A percentile compares a stretch with the other conserved stretches of the same genome.
Evolutionary conservation across 768 basidiomycete species (phyloP).

Genomic region (Termitomyces eurrhizus): DNA sequence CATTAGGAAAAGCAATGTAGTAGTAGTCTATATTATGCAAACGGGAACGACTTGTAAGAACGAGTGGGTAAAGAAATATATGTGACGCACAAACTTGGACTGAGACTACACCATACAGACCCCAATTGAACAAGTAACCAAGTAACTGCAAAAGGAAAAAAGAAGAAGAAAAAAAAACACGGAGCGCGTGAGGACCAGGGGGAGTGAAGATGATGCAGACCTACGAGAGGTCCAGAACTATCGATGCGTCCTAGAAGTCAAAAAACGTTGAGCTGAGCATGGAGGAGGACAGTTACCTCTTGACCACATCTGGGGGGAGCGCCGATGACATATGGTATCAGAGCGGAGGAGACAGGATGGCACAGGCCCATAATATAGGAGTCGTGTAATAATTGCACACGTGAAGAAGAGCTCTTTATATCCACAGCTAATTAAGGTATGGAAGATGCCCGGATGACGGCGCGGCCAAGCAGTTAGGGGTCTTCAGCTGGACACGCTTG

Average conservation of each 20-base stretch:
- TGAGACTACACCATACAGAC: slow-evolving; percentile 25
- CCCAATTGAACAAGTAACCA: slow-evolving; percentile 26
- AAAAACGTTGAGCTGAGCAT: neutral
- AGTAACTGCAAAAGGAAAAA: slow-evolving; percentile 18
- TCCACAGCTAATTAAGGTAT: neutral
- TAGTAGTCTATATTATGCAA: slow-evolving; percentile 22
- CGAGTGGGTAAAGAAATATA: neutral
- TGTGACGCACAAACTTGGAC: slow-evolving; percentile 26
- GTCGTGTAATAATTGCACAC: neutral
- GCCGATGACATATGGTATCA: slow-evolving; percentile 7
- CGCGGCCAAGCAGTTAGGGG: neutral
- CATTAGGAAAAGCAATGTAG: slow-evolving; percentile 28
- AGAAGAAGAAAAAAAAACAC: neutral
- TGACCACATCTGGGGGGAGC: slow-evolving; percentile 13
- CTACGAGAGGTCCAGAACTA: slow-evolving; percentile 20
- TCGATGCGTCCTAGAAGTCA: neutral
- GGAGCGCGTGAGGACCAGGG: neutral
- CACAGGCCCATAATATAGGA: neutral
- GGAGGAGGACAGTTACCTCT: slow-evolving; percentile 7
- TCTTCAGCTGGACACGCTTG: neutral
- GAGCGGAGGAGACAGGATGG: neutral
- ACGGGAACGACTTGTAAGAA: neutral
- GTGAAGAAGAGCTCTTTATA: neutral
- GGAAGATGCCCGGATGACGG: neutral
- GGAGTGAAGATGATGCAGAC: neutral